A percentile compares a stretch with the other conserved stretches of the same genome.
Conservation (phyloP, 495 filamentous ascomycete species). For the Penicillium herquei region DNA sequence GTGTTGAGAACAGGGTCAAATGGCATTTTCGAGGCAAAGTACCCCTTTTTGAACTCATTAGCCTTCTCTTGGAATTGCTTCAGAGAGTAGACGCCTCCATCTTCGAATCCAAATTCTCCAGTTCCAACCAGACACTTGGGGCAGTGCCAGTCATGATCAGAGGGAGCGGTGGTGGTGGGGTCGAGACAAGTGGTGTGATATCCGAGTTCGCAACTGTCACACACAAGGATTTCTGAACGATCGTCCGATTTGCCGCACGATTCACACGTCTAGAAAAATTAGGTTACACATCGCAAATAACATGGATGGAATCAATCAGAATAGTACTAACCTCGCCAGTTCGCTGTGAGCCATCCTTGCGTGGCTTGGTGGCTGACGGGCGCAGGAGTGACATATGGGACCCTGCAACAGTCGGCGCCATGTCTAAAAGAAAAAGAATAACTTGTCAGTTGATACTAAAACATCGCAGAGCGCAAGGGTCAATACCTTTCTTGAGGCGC, state of each 20-base stretch:
- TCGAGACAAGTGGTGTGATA: constrained; percentile 91
- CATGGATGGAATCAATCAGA: background rate
- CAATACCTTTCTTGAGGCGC: constrained; percentile 82
- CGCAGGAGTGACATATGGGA: constrained; percentile 96
- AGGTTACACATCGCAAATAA: constrained; percentile 7
- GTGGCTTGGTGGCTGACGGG: constrained; percentile 69
- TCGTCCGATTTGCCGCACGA: constrained; percentile 84
- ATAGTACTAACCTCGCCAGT: constrained; percentile 68
- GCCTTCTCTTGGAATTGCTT: constrained; percentile 97
- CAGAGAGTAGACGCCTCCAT: constrained; percentile 93
- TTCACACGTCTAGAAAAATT: constrained; percentile 69
- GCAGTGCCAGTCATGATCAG: constrained; percentile 94
- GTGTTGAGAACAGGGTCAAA: constrained; percentile 82
- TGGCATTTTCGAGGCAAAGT: constrained; percentile 89
- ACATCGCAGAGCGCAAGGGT: background rate
- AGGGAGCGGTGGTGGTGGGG: constrained; percentile 72
- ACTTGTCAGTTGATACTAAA: background rate
- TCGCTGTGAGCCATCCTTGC: constrained; percentile 63
- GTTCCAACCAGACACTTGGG: constrained; percentile 94
- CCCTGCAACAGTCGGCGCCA: constrained; percentile 84
- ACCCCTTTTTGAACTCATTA: constrained; percentile 86
- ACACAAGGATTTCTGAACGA: constrained; percentile 65
- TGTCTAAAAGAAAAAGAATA: constrained; percentile 54
- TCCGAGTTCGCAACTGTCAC: constrained; percentile 87
- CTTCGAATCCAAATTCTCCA: constrained; percentile 96